These are phyloP conservation scores for Salix brachista DNA, from an alignment of 345 rosid genomes.

Conservation along the genomic window DNA sequence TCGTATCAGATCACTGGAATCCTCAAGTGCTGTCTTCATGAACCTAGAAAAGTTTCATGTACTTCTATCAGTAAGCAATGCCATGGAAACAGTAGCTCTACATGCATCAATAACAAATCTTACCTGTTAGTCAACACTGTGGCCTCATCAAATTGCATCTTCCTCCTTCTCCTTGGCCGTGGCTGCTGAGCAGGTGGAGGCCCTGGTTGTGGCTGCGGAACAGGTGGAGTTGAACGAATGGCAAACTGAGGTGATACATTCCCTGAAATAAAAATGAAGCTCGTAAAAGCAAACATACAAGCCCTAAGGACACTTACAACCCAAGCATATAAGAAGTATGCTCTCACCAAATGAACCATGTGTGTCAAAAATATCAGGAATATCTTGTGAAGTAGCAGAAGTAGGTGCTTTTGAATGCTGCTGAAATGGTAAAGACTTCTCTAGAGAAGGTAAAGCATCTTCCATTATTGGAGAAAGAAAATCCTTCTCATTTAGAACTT, in stretches of 20 bases:
- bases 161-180: slow-evolving; percentile 37
- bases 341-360: slow-evolving; percentile 46
- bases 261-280: slow-evolving; percentile 32
- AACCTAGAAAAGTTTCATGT: slow-evolving; percentile 33
- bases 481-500: slow-evolving; percentile 39
- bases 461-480: slow-evolving; percentile 36
- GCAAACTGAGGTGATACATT: slow-evolving; percentile 50
- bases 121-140: slow-evolving; percentile 66
- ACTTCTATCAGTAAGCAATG: slow-evolving; percentile 12
- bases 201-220: slow-evolving; percentile 33
- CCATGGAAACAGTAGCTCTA: neutral
- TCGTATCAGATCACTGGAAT: slow-evolving; percentile 47
- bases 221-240: slow-evolving; percentile 57
- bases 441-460: slow-evolving; percentile 38
- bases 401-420: slow-evolving; percentile 44
- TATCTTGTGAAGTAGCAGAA: slow-evolving; percentile 39
- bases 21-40: slow-evolving; percentile 54
- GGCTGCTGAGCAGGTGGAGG: neutral
- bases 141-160: slow-evolving; percentile 49
- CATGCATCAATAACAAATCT: slow-evolving; percentile 1
- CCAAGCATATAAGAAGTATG: neutral
- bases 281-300: neutral
- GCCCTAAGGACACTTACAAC: neutral
- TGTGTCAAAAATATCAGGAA: slow-evolving; percentile 17
- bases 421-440: slow-evolving; percentile 33